A percentile compares a stretch with the other conserved stretches of the same genome.
phyloP scores from a whole-genome alignment of 495 filamentous ascomycete genomes.

The Neurospora tetrasperma region DNA sequence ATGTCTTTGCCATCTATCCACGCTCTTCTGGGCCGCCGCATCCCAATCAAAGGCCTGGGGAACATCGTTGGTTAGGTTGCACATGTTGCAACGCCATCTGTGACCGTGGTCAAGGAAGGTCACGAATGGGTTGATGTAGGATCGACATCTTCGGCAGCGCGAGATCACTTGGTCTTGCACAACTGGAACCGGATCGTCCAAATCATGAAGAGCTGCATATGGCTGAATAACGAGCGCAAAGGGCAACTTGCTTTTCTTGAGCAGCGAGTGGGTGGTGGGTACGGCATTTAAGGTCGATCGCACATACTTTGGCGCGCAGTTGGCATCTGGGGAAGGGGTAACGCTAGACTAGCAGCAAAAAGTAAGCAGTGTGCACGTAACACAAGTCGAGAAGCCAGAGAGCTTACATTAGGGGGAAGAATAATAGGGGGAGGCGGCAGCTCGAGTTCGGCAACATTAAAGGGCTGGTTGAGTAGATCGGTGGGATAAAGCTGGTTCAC shows the following conservation, averaged over 20 bases:
- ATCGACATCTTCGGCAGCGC: slow-evolving; percentile 84
- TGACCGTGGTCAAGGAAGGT: slow-evolving; percentile 95
- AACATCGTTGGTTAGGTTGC: slow-evolving; percentile 95
- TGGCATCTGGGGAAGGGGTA: slow-evolving; percentile 83
- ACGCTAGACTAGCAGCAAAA: slow-evolving; percentile 61
- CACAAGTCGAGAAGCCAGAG: background rate
- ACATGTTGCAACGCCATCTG: slow-evolving; percentile 99
- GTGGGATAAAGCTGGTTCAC: slow-evolving; percentile 88
- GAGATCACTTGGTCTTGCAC: slow-evolving; percentile 96
- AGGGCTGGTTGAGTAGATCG: slow-evolving; percentile 82
- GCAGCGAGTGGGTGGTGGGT: slow-evolving; percentile 77
- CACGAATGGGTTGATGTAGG: slow-evolving; percentile 96
- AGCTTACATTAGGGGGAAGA: slow-evolving; percentile 79
- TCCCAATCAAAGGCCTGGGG: slow-evolving; percentile 99
- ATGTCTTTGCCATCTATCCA: slow-evolving; percentile 79
- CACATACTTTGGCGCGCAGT: slow-evolving; percentile 89
- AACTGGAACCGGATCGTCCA: slow-evolving; percentile 81
- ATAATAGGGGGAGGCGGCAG: slow-evolving; percentile 86
- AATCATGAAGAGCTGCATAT: slow-evolving; percentile 84
- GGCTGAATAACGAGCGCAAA: slow-evolving; percentile 96
- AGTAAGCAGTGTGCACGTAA: slow-evolving; percentile 16
- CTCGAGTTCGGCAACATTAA: slow-evolving; percentile 87
- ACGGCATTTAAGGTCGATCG: slow-evolving; percentile 90
- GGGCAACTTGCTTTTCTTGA: slow-evolving; percentile 93
- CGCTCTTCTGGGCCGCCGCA: slow-evolving; percentile 72